Conservation (phyloP, 139 green algal species). For the Chlamydomonas sphaeroides region DNA sequence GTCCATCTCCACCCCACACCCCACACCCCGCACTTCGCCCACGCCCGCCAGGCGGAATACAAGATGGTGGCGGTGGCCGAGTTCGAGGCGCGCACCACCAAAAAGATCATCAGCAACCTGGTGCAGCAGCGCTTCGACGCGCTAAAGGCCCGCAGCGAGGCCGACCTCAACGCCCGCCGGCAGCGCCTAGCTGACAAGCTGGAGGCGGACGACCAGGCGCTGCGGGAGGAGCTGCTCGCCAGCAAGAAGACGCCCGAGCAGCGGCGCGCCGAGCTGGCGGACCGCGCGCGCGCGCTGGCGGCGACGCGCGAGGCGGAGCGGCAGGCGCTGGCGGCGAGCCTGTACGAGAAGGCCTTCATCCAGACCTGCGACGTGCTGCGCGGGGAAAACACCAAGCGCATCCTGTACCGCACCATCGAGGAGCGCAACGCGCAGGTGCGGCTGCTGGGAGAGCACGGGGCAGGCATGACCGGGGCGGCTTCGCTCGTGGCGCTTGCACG, state of each 20-base stretch:
- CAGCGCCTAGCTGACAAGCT: constrained; percentile 59
- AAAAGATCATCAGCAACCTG: constrained; percentile 28
- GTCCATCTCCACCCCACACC: too few relatives aligned
- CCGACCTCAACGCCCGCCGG: constrained; percentile 50
- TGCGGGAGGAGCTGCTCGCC: constrained; percentile 82
- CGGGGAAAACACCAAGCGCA: constrained; percentile 54
- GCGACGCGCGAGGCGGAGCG: constrained; percentile 56
- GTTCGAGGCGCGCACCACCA: constrained; percentile 39
- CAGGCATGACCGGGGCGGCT: too few relatives aligned
- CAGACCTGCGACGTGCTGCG: constrained; percentile 73
- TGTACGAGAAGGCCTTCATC: constrained; percentile 63
- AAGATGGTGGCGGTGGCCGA: constrained; percentile 17
- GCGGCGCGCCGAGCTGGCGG: constrained; percentile 60
- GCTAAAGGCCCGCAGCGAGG: constrained; percentile 46
- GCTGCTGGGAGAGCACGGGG: too few relatives aligned
- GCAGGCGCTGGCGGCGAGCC: constrained; percentile 45
- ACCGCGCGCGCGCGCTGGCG: constrained; percentile 53
- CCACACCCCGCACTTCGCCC: too few relatives aligned
- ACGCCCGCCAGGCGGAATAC: not conserved
- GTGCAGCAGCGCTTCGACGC: constrained; percentile 53
- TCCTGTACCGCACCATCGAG: constrained; percentile 63
- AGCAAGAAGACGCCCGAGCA: constrained; percentile 66
- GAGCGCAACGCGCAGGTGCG: constrained; percentile 64
- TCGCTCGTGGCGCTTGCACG: too few relatives aligned
- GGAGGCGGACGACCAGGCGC: constrained; percentile 82